Evolutionary conservation across 495 filamentous ascomycete species (phyloP).

Genomic region (Trypethelium eluteriae): DNA sequence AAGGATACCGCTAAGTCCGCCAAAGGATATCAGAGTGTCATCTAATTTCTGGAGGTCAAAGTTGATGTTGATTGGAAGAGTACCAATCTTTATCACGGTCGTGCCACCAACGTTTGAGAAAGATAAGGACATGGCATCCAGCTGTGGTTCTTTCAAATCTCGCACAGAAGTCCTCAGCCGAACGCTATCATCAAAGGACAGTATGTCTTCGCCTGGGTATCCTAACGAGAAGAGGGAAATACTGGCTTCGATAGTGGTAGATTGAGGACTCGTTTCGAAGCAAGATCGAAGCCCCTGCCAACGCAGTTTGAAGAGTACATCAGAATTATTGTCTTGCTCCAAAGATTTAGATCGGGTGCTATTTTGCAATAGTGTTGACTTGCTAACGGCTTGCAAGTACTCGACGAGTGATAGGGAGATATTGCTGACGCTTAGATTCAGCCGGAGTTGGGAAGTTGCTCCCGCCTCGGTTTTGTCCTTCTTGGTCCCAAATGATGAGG

Average conservation of each 20-base stretch:
- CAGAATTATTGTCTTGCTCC: not conserved
- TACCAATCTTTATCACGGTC: constrained; percentile 57
- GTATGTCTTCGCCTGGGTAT: constrained; percentile 61
- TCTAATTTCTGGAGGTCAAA: constrained; percentile 77
- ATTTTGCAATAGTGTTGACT: not conserved
- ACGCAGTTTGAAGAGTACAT: not conserved
- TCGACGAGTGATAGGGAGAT: not conserved
- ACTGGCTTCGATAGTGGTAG: not conserved
- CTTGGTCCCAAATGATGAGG: not conserved
- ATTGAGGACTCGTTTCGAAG: not conserved
- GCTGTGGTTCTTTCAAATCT: constrained; percentile 46
- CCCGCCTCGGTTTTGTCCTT: not conserved
- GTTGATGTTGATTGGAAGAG: constrained; percentile 67
- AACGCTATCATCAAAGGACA: constrained; percentile 61
- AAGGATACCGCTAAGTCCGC: constrained; percentile 84
- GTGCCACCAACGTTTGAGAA: not conserved
- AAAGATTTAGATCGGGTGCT: not conserved
- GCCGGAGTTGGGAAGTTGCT: not conserved
- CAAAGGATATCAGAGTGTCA: constrained; percentile 79
- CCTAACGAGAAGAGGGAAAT: constrained; percentile 52
- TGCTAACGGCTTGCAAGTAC: not conserved
- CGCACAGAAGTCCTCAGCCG: constrained; percentile 65
- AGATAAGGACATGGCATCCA: not conserved
- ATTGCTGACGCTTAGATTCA: not conserved
- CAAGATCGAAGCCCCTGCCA: not conserved